Percentiles rank a stretch among this genome's conserved stretches.
phyloP scores from a whole-genome alignment of 106 monocot species.

The Dioscorea dumetorum region DNA sequence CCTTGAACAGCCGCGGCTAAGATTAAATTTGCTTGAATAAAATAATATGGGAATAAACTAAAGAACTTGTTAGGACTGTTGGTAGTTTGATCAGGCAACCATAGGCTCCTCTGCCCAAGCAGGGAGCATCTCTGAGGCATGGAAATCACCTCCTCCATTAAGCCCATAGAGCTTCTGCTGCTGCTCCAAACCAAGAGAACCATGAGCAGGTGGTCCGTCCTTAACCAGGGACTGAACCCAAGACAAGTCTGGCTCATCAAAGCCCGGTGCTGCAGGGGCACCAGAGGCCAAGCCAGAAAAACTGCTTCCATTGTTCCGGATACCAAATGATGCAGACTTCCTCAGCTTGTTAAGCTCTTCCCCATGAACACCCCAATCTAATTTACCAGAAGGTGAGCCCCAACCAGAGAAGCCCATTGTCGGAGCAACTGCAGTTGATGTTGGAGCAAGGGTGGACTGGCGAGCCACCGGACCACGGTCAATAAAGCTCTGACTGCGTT shows the following conservation, averaged over 20 bases:
- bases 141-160: background rate
- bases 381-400: conserved; percentile 57
- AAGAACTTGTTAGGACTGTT: conserved; percentile 26
- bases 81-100: conserved; percentile 32
- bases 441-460: conserved; percentile 4
- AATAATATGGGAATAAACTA: conserved; percentile 6
- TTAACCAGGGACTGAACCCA: conserved; percentile 78
- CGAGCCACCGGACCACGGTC: conserved; percentile 46
- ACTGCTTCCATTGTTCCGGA: conserved; percentile 21
- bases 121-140: conserved; percentile 14
- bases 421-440: conserved; percentile 7
- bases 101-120: conserved; percentile 42
- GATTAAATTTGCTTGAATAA: conserved; percentile 6
- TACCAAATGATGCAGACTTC: conserved; percentile 63
- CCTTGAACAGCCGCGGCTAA: background rate
- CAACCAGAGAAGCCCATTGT: conserved; percentile 36
- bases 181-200: background rate
- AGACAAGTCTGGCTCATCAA: conserved; percentile 55
- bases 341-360: conserved; percentile 84
- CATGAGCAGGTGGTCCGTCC: conserved; percentile 28
- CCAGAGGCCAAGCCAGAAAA: background rate
- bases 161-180: background rate
- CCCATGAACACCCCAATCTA: conserved; percentile 88
- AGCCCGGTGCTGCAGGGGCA: background rate
- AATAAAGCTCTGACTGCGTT: conserved; percentile 88